Evolutionary conservation across 2,329 filamentous ascomycete species (phyloP).

Genomic region (Clarireedia hainanense): DNA sequence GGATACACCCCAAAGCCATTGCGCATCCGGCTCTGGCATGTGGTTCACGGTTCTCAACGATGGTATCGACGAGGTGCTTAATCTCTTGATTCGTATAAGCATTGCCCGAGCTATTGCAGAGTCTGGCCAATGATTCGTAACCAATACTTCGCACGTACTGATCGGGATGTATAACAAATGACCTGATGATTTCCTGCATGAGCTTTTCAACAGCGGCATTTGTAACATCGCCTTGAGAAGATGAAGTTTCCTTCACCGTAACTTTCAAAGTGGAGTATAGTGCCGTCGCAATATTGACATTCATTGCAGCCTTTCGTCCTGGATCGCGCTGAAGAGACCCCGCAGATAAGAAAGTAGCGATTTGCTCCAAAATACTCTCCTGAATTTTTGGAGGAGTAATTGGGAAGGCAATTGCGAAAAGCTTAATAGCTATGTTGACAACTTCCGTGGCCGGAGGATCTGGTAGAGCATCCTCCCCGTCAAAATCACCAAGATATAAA

Average conservation of each 20-base stretch:
- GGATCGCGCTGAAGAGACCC: slow-evolving; percentile 74
- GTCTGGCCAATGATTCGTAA: slow-evolving; percentile 74
- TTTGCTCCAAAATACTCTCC: slow-evolving; percentile 90
- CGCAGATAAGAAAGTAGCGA: slow-evolving; percentile 81
- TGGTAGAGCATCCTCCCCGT: slow-evolving; percentile 40
- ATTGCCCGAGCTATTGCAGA: slow-evolving; percentile 73
- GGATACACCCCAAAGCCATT: slow-evolving; percentile 85
- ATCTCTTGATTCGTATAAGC: slow-evolving; percentile 84
- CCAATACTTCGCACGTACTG: slow-evolving; percentile 79
- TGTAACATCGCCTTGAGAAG: slow-evolving; percentile 64
- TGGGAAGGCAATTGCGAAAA: slow-evolving; percentile 87
- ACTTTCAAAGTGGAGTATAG: slow-evolving; percentile 76
- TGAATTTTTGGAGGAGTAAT: slow-evolving; percentile 86
- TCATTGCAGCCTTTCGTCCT: slow-evolving; percentile 82
- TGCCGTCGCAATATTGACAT: slow-evolving; percentile 80
- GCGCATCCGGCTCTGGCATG: slow-evolving; percentile 91
- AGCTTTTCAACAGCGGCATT: slow-evolving; percentile 73
- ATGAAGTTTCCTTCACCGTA: slow-evolving; percentile 70
- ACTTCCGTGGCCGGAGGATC: slow-evolving; percentile 88
- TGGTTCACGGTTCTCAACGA: slow-evolving; percentile 88
- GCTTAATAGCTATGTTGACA: slow-evolving; percentile 85
- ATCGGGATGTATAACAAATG: slow-evolving; percentile 75
- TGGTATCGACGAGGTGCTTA: slow-evolving; percentile 86
- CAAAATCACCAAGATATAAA: slow-evolving; percentile 57
- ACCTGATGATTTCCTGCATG: slow-evolving; percentile 64